These are phyloP conservation scores for Porogramme epimiltina DNA, from an alignment of 1,284 basidiomycete genomes.

Conservation along the genomic window DNA sequence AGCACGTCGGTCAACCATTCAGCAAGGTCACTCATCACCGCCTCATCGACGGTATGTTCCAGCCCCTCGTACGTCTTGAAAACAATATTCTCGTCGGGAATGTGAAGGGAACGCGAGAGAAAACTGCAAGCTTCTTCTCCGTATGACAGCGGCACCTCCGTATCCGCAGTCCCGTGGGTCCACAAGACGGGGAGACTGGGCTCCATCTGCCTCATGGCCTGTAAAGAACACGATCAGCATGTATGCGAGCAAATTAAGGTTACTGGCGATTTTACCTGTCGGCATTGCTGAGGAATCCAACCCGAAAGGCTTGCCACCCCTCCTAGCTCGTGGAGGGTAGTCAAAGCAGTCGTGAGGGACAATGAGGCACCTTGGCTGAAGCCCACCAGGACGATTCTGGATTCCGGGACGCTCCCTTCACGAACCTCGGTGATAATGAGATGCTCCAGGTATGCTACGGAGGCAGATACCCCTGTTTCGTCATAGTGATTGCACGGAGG, in stretches of 20 bases:
- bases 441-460: slow-evolving; percentile 38
- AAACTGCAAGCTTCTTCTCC: slow-evolving; percentile 37
- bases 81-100: slow-evolving; percentile 28
- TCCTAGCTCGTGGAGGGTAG: slow-evolving; percentile 43
- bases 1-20: slow-evolving; percentile 42
- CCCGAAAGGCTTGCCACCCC: slow-evolving; percentile 46
- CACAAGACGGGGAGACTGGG: slow-evolving; percentile 43
- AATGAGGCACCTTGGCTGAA: slow-evolving; percentile 49
- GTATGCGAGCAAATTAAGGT: neutral
- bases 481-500: slow-evolving; percentile 42
- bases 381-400: slow-evolving; percentile 42
- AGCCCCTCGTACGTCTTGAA: slow-evolving; percentile 37
- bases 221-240: neutral
- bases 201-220: slow-evolving; percentile 36
- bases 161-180: slow-evolving; percentile 41
- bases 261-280: slow-evolving; percentile 32
- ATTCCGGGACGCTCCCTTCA: slow-evolving; percentile 34
- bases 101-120: slow-evolving; percentile 30
- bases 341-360: slow-evolving; percentile 40
- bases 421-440: slow-evolving; percentile 43
- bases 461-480: slow-evolving; percentile 37
- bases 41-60: slow-evolving; percentile 37
- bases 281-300: slow-evolving; percentile 41
- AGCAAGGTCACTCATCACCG: slow-evolving; percentile 38
- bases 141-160: slow-evolving; percentile 39